Evolutionary conservation across 169 alveolate genomes (phyloP), one percentile per base, ranked within the genome.

Genomic region (Babesia gibsoni): DNA sequence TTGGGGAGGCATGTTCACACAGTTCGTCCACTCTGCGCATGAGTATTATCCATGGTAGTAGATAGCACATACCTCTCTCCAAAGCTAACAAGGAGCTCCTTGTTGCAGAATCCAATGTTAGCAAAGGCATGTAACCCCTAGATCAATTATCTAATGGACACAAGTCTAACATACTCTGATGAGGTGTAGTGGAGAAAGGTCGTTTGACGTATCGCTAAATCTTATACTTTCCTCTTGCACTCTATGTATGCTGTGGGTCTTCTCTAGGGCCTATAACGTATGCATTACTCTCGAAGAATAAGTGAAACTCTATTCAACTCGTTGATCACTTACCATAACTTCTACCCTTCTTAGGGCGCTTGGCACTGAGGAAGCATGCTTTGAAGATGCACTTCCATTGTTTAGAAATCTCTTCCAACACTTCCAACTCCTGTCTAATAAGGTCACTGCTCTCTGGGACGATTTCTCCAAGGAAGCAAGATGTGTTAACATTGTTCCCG

Each of bases 81-180:
- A 18, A 59, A n/a, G 8, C 32, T 2, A 27, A 70, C 78, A 20
- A 48, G 56, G 52, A 42, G 36, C 2, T n/a, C 46, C 32, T 68
- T 50, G 32, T 79, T 65, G 33, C 64, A 69, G 43, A 41, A 79
- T 14, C 59, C 61, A 0, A 79, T 12, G 37, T 52, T 39, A 32
- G 70, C 46, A 20, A 53, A 79, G 3, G 88, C 66, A 33, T 79
- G 67, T 35, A 79, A 23, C 18, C 66, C 75, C 88, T 79, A 42
- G 22, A 35, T 7, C 23, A 3, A 29, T 12, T 3, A 1, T 9
- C 5, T 6, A 4, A 32, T 18, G 36, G 3, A 14, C 10, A 3
- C 10, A 18, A 35, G 45, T 25, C 6, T 20, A 6, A 3, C 8
- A 12, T 59, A 79, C 88, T 83, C 83, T 72, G 56, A 79, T 3